Base-by-base conservation (phyloP, 2,329 filamentous ascomycete species). In the Tolypocladium sp. region DNA sequence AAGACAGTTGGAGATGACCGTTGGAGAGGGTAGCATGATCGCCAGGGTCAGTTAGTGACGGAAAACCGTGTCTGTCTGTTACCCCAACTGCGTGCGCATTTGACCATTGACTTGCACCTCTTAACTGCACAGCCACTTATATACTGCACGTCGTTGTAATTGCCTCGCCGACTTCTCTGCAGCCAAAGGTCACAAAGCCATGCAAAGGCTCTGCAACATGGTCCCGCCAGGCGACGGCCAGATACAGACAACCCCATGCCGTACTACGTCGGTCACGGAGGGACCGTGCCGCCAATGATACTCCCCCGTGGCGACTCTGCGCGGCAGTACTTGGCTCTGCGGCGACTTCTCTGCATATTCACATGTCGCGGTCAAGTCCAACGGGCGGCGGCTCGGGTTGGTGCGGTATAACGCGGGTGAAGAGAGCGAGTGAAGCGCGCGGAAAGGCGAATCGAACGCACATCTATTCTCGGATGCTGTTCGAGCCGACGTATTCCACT, bases 1-100 rank as follows among this genome's bases (percentile, higher is more conserved):
- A 37, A 4, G 13, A n/a, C 20, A 49, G 25, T 49, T 44, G 56
- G 44, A 53, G 53, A 51, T 13, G 20, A n/a, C n/a, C 35, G 35
- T 55, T 52, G 56, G 52, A 56, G 56, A 57, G 51, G 52, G 59
- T 60, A 56, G 53, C 38, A 60, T 58, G 56, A 60, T 60, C 59
- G 59, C 53, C 59, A 58, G 59, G 44, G 37, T 54, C 44, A 17
- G 30, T 41, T 13, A 12, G 10, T 22, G 44, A 35, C 42, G n/a
- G 22, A 20, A 15, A 22, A 30, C 25, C 13, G 46, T 9, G 49
- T 52, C 17, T 33, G 49, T 10, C 49, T 6, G 17, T 8, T 35
- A 52, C 27, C 49, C 49, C 27, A 33, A 20, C 10, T 12, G 20
- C 17, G 17, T 33, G 49, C 49, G 17, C 27, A n/a, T 20, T 52